Base-by-base conservation (phyloP, 306 rosid genomes). In the Fagus sylvatica region DNA sequence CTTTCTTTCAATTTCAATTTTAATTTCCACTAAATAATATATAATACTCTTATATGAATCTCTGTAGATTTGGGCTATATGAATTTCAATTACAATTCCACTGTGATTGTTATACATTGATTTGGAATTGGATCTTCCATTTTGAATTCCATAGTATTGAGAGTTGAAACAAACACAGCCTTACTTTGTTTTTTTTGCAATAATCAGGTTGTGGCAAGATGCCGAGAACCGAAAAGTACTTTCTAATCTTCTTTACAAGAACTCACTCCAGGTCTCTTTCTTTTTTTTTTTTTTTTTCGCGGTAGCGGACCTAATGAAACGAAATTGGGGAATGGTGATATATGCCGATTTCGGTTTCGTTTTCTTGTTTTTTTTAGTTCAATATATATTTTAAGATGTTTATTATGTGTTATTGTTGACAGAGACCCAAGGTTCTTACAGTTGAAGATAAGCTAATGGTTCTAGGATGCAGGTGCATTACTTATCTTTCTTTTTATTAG, bases 171-270 rank as follows among this genome's bases (percentile, higher is more conserved):
- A 22, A 22, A 42, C 19, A 12, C 56, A 22, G 33, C 65, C 19
- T 2, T 66, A 40, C 10, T 68, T 73, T 19, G 2, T 66, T 48
- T 13, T 68, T 17, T 74, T 32, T 41, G 81, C 71, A 56, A 53
- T 57, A 30, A 81, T 79, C 85, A 95, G 99, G 91, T 85, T 95
- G 83, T 93, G 99, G 99, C 99, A 95, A 77, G 99, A 95, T 76
- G 98, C 99, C 16, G 99, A 93, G 79, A 93, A 88, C 78, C 88
- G 98, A 40, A 91, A 79, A 51, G 54, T 95, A 76, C 97, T 95
- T 33, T 62, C 93, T 73, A 76, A 70, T 71, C 91, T 95, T 77
- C 88, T 95, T 10, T 74, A 87, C 82, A 88, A 88, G 83, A 90
- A 91, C 53, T 73, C 88, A 17, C 85, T 81, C 56, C 90, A 91